Percentiles rank a stretch among this genome's conserved stretches.
phyloP scores from a whole-genome alignment of 495 filamentous ascomycete genomes.

The Rusavskia elegans region DNA sequence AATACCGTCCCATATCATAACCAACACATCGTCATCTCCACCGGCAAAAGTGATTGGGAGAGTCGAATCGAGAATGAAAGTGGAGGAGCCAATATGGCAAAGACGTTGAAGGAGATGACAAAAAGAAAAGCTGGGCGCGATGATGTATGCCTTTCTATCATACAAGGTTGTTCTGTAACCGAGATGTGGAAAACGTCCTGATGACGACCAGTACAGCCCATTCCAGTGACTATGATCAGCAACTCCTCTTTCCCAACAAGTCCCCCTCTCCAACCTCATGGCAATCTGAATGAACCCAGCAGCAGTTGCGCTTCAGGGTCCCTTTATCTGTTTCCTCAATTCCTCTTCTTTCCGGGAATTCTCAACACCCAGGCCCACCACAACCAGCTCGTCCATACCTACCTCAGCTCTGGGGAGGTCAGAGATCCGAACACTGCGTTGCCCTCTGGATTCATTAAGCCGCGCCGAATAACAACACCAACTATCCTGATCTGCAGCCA shows the following conservation, averaged over 20 bases:
- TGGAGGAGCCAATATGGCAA: constrained; percentile 43
- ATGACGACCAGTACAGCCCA: constrained; percentile 39
- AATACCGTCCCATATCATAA: constrained; percentile 65
- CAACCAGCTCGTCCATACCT: constrained; percentile 1
- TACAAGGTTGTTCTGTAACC: not conserved
- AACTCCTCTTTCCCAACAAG: constrained; percentile 45
- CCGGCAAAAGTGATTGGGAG: constrained; percentile 67
- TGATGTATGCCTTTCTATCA: constrained; percentile 41
- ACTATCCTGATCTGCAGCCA: constrained; percentile 58
- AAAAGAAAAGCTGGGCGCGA: constrained; percentile 48
- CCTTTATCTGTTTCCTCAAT: too few species aligned
- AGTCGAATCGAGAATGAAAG: constrained; percentile 50
- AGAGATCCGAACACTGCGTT: constrained; percentile 24
- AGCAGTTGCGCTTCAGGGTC: not conserved
- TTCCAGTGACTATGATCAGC: constrained; percentile 59
- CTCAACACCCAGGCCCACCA: constrained; percentile 16
- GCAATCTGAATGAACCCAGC: not conserved
- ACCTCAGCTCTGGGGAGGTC: constrained; percentile 6
- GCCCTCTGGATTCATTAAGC: not conserved
- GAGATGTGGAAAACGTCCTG: not conserved
- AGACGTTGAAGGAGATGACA: constrained; percentile 50
- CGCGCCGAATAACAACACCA: constrained; percentile 2
- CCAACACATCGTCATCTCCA: constrained; percentile 70
- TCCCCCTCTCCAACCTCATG: constrained; percentile 6
- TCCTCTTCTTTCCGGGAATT: constrained; percentile 24